These are phyloP conservation scores for Rhinocladiella similis DNA, from an alignment of 2,329 filamentous ascomycete genomes.

Conservation along the genomic window DNA sequence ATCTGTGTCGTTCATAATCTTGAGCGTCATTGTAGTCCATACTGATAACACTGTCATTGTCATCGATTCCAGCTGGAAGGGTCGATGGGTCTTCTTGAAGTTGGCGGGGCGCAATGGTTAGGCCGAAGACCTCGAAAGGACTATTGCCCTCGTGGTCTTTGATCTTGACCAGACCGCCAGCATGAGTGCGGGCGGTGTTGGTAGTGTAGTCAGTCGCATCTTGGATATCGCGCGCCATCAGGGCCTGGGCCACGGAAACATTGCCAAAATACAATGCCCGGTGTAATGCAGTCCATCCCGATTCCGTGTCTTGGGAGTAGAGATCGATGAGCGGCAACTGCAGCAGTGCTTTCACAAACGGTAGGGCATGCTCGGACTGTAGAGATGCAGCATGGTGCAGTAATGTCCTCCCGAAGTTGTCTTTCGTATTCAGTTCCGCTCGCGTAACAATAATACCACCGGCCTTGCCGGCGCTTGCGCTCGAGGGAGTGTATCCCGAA, in stretches of 20 bases:
- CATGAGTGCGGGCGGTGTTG: conserved; percentile 56
- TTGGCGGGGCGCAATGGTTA: conserved; percentile 79
- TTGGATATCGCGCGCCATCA: conserved; percentile 74
- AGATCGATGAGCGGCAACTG: conserved; percentile 82
- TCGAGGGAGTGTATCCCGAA: conserved; percentile 14
- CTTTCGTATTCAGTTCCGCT: conserved; percentile 80
- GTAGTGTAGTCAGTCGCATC: conserved; percentile 64
- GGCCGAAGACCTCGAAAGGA: conserved; percentile 88
- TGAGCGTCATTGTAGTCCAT: conserved; percentile 50
- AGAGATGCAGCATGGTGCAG: conserved; percentile 83
- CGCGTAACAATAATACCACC: conserved; percentile 46
- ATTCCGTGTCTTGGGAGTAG: conserved; percentile 84
- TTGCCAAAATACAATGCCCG: conserved; percentile 89
- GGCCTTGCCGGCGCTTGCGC: conserved; percentile 11
- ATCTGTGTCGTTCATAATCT: conserved; percentile 30
- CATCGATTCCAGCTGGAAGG: conserved; percentile 28
- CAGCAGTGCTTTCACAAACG: conserved; percentile 76
- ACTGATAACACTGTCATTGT: conserved; percentile 33
- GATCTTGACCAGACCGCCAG: conserved; percentile 81
- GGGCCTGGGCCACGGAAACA: conserved; percentile 76
- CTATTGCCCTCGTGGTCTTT: conserved; percentile 95
- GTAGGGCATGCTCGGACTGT: conserved; percentile 64
- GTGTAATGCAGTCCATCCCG: conserved; percentile 93
- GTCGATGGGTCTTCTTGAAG: conserved; percentile 44
- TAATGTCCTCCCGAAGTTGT: conserved; percentile 77